Conservation (phyloP, 2,329 filamentous ascomycete genomes). For the Ciborinia camelliae region DNA sequence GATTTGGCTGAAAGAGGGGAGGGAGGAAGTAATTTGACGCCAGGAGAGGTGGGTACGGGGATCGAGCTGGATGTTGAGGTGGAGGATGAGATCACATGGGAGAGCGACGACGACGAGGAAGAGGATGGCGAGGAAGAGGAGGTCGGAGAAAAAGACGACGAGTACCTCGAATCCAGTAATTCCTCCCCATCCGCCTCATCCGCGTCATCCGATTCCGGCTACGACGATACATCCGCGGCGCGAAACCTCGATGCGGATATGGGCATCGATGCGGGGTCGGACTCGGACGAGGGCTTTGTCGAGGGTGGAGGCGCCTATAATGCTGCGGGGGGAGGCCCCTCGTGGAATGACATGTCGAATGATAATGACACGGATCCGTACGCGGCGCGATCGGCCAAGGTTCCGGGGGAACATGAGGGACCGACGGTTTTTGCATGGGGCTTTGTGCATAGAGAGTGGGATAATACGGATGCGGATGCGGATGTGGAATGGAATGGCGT, state of each 20-base stretch:
- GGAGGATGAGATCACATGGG: slow-evolving; percentile 11
- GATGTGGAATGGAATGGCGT: background rate
- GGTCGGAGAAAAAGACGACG: background rate
- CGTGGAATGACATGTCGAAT: slow-evolving; percentile 5
- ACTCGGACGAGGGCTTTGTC: background rate
- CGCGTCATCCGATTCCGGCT: background rate
- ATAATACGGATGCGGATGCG: background rate
- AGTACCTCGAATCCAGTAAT: background rate
- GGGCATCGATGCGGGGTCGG: background rate
- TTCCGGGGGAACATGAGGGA: background rate
- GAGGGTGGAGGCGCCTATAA: background rate
- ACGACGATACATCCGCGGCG: background rate
- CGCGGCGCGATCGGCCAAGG: background rate
- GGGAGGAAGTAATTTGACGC: slow-evolving; percentile 1
- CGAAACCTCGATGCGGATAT: background rate
- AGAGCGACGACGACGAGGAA: background rate
- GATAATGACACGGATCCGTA: background rate
- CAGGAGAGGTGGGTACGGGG: background rate
- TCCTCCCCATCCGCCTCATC: background rate
- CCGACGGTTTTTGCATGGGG: background rate
- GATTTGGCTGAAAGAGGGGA: background rate
- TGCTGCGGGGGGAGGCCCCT: background rate
- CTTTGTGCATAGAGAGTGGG: background rate
- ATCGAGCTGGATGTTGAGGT: background rate
- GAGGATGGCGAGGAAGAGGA: background rate